Evolutionary conservation across 2,329 filamentous ascomycete species (phyloP), one percentile per base, ranked within the genome.

Genomic region (Sporothrix schenckii): DNA sequence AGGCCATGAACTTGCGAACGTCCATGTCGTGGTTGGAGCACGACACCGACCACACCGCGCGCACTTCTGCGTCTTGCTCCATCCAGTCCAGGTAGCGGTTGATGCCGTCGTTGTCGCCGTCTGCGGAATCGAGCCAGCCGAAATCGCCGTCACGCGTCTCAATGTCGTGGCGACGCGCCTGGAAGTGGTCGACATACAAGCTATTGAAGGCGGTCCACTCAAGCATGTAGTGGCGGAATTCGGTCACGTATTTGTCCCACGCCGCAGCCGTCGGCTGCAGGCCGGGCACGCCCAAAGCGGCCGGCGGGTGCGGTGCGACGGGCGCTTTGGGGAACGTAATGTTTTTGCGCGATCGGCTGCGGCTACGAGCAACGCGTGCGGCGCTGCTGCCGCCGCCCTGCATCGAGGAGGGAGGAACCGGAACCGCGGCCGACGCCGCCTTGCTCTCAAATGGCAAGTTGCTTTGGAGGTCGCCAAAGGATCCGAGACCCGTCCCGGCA

Each of bases 51-150:
- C 91, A 92, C 70, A 85, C 83, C 75, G 83, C 82, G 70, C 88
- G 82, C 5, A 92, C 86, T 63, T 82, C 81, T 73, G 88, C 85
- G 76, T 93, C 91, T 78, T 92, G 87, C 73, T 86, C 84, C 69
- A 90, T 79, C 77, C 86, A 87, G 50, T 80, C 80, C 71, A 87
- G 77, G 76, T 93, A 93, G 69, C 86, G 84, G 19, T 81, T 77
- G 30, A 89, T 82, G 0, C 86, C 87, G 1, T 74, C 73, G 52
- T 84, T 80, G 1, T 74, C 73, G 54, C 84, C 80, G 30, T 83
- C 78, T 1, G 77, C 77, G 10, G 78, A 75, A 41, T 80, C 79
- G 21, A 87, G 76, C 78, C 86, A 88, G 1, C 75, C 76, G 53
- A 81, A 80, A 13, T 82, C 84, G 68, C 83, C 82, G 24, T 80